These are phyloP conservation scores for Candida dendrica DNA, from an alignment of 805 yeast species.

Conservation along the genomic window DNA sequence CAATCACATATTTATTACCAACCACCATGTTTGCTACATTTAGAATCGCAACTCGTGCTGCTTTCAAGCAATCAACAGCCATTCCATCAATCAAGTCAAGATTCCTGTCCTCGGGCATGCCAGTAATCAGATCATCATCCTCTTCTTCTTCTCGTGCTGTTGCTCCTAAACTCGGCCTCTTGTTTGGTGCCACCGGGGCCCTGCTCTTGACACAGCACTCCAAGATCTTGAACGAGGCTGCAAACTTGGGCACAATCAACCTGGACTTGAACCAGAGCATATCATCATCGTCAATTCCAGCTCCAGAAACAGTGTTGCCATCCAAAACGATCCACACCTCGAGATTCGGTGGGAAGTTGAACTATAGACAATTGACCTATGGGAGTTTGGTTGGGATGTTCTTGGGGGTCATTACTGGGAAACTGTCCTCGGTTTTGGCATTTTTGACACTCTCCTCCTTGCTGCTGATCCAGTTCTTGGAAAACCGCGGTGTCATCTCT, in stretches of 20 bases:
- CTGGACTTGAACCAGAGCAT: no score
- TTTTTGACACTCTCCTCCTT: constrained; percentile 41
- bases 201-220: constrained; percentile 13
- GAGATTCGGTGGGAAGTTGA: constrained; percentile 37
- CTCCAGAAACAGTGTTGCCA: neutral
- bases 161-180: constrained; percentile 12
- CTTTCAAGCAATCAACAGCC: neutral
- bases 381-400: constrained; percentile 56
- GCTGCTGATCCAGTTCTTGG: constrained; percentile 36
- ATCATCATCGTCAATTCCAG: no score
- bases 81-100: neutral
- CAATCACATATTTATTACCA: no score
- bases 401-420: constrained; percentile 52
- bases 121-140: neutral
- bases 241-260: constrained; percentile 16
- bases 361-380: constrained; percentile 50
- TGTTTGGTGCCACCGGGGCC: constrained; percentile 18
- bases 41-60: neutral
- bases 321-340: constrained; percentile 5
- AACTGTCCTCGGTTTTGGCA: constrained; percentile 46
- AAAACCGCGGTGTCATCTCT: constrained; percentile 44
- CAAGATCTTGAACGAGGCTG: constrained; percentile 19
- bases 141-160: neutral
- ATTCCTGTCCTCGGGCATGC: neutral
- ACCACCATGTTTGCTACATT: neutral